Percentiles rank a stretch among this genome's conserved stretches.
phyloP scores from a whole-genome alignment of 2,329 filamentous ascomycete species.

The Venturia nashicola region DNA sequence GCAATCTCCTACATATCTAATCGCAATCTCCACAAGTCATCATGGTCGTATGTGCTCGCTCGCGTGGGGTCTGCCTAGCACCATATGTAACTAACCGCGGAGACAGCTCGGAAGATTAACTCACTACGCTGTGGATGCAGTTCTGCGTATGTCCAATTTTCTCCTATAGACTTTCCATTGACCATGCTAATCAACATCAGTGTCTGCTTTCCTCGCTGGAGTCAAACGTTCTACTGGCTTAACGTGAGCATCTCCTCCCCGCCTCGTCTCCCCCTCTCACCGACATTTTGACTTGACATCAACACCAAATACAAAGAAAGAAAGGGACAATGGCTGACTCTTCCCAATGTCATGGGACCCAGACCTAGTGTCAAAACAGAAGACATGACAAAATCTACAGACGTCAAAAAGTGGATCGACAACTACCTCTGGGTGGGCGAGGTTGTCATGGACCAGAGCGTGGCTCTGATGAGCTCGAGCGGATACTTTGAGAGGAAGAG shows the following conservation, averaged over 20 bases:
- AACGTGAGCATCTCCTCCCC: constrained; percentile 57
- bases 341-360: constrained; percentile 10
- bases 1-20: neutral
- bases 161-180: constrained; percentile 13
- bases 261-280: neutral
- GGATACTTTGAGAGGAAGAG: constrained; percentile 85
- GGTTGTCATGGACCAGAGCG: constrained; percentile 96
- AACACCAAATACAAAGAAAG: neutral
- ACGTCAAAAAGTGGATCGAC: constrained; percentile 77
- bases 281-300: neutral
- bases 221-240: constrained; percentile 95
- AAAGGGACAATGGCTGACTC: neutral
- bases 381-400: constrained; percentile 69
- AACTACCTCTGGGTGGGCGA: constrained; percentile 91
- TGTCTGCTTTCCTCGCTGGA: constrained; percentile 91
- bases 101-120: constrained; percentile 61
- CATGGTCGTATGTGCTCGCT: constrained; percentile 7
- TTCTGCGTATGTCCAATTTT: constrained; percentile 62
- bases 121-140: constrained; percentile 93
- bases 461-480: constrained; percentile 78
- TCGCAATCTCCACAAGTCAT: neutral
- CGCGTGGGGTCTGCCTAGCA: neutral
- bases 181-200: constrained; percentile 30
- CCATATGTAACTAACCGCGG: neutral
- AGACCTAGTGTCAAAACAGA: constrained; percentile 80